A percentile compares a stretch with the other conserved stretches of the same genome.
phyloP scores from a whole-genome alignment of 805 yeast genomes.

The Metschnikowia reukaufii region DNA sequence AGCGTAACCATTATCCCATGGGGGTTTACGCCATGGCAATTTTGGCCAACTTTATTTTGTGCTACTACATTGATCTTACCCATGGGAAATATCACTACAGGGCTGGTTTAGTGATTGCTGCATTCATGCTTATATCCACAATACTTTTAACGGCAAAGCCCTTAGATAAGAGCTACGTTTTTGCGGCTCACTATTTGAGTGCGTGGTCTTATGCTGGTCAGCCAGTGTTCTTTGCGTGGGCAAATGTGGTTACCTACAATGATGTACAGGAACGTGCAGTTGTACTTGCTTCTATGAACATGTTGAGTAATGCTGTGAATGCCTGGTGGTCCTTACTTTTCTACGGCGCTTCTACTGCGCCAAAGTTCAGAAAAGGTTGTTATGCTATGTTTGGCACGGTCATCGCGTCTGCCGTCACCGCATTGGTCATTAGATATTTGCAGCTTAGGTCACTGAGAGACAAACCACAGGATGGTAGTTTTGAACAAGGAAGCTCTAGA shows the following conservation, averaged over 20 bases:
- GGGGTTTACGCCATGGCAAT: constrained; percentile 56
- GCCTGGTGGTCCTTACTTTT: constrained; percentile 65
- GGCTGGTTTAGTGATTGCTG: constrained; percentile 46
- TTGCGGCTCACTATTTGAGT: constrained; percentile 55
- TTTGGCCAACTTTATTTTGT: constrained; percentile 43
- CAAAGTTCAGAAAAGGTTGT: constrained; percentile 51
- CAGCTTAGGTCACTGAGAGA: constrained; percentile 25
- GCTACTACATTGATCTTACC: constrained; percentile 44
- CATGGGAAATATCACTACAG: constrained; percentile 43
- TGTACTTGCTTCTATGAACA: constrained; percentile 64
- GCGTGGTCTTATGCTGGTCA: constrained; percentile 61
- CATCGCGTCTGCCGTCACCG: constrained; percentile 40
- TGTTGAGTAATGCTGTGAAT: constrained; percentile 61
- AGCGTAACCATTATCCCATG: constrained; percentile 54
- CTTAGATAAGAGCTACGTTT: constrained; percentile 34
- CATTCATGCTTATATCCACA: constrained; percentile 44
- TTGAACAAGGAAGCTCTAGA: background rate
- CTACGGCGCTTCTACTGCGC: constrained; percentile 52
- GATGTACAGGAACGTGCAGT: constrained; percentile 65
- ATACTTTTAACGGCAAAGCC: constrained; percentile 49
- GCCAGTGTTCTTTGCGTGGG: constrained; percentile 63
- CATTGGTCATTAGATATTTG: constrained; percentile 41
- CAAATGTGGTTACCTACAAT: constrained; percentile 55
- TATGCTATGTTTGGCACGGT: constrained; percentile 59
- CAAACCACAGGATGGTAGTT: background rate